These are phyloP conservation scores for Fusarium sp. DNA, from an alignment of 2,329 filamentous ascomycete species.

Conservation along the genomic window DNA sequence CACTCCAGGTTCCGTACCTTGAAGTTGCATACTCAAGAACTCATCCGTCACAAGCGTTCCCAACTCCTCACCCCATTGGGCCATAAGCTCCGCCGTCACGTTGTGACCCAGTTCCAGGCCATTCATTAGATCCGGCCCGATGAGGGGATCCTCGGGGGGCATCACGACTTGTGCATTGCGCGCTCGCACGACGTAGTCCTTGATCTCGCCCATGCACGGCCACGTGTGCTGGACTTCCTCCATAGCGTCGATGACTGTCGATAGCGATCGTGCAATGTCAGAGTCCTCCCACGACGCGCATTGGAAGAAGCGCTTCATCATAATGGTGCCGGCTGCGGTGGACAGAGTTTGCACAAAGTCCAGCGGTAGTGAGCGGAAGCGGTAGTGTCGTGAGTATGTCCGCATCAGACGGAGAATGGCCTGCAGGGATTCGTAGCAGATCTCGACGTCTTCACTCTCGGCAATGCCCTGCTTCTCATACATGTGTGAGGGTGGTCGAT, in stretches of 20 bases:
- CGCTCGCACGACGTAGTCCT: slow-evolving; percentile 52
- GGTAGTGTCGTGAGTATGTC: slow-evolving; percentile 61
- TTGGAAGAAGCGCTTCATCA: slow-evolving; percentile 63
- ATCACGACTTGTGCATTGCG: slow-evolving; percentile 51
- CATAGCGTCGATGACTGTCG: slow-evolving; percentile 64
- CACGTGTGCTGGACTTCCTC: slow-evolving; percentile 66
- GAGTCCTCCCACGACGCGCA: slow-evolving; percentile 58
- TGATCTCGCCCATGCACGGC: slow-evolving; percentile 62
- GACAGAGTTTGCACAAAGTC: slow-evolving; percentile 66
- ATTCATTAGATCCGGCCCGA: slow-evolving; percentile 54
- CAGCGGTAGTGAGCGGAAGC: slow-evolving; percentile 60
- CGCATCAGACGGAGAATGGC: slow-evolving; percentile 62
- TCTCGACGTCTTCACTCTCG: slow-evolving; percentile 62
- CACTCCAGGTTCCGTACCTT: slow-evolving; percentile 46
- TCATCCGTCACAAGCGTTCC: slow-evolving; percentile 55
- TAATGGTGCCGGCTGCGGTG: slow-evolving; percentile 61
- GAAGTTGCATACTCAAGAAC: slow-evolving; percentile 54
- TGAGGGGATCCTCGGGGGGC: slow-evolving; percentile 53
- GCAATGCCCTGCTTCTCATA: slow-evolving; percentile 58
- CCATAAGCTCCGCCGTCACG: slow-evolving; percentile 48
- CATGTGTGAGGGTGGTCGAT: slow-evolving; percentile 62
- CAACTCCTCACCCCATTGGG: slow-evolving; percentile 51
- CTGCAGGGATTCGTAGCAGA: slow-evolving; percentile 65
- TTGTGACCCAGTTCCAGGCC: slow-evolving; percentile 50
- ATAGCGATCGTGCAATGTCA: slow-evolving; percentile 65